phyloP scores from a whole-genome alignment of 208 protist species.

The Sergeia podlipaevii region DNA sequence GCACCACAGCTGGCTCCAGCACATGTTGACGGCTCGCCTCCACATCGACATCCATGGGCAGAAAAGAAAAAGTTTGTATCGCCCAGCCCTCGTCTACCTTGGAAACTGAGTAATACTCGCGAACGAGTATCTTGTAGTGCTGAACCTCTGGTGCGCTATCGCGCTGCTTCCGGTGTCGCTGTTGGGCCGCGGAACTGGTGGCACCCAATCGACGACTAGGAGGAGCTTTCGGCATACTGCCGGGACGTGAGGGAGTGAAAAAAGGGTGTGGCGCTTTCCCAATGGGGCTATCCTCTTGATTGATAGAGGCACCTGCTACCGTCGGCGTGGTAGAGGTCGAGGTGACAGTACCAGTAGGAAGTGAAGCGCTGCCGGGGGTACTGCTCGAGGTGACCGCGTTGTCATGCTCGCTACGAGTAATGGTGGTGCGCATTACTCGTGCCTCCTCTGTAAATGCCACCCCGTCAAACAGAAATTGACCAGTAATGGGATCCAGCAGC shows the following conservation, averaged over 20 bases:
- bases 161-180: no score
- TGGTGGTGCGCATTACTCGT: conserved; percentile 28
- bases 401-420: background rate
- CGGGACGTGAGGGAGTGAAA: no score
- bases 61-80: conserved; percentile 70
- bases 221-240: no score
- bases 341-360: background rate
- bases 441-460: conserved; percentile 66
- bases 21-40: conserved; percentile 34
- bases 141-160: background rate
- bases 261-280: no score
- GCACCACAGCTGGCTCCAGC: conserved; percentile 24
- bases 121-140: conserved; percentile 33
- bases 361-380: background rate
- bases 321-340: background rate
- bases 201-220: no score
- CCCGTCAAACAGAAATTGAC: conserved; percentile 59
- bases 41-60: conserved; percentile 23
- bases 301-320: background rate
- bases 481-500: conserved; percentile 50
- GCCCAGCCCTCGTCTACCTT: conserved; percentile 28
- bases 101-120: conserved; percentile 63
- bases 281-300: no score
- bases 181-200: no score
- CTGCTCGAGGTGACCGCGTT: background rate